Evolutionary conservation across 1,284 basidiomycete genomes (phyloP).

Genomic region (Mixia osmundae): DNA sequence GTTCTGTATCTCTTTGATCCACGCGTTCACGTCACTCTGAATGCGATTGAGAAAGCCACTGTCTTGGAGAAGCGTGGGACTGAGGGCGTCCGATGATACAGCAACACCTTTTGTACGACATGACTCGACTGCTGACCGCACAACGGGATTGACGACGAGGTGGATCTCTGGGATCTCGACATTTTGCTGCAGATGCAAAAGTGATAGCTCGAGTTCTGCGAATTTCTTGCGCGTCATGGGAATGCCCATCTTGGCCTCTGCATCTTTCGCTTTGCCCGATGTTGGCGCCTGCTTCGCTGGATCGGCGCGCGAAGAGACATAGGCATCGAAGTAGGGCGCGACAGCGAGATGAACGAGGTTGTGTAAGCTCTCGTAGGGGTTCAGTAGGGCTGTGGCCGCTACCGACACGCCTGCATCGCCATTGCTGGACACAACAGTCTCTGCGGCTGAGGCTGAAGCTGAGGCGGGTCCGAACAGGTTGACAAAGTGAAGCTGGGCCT

Average conservation of each 20-base stretch:
- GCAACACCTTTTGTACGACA: slow-evolving; percentile 33
- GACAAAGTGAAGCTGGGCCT: slow-evolving; percentile 69
- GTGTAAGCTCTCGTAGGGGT: slow-evolving; percentile 86
- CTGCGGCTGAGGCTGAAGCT: neutral
- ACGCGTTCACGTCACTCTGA: slow-evolving; percentile 80
- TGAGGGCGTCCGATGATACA: slow-evolving; percentile 53
- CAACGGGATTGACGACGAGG: slow-evolving; percentile 69
- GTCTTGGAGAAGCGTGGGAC: slow-evolving; percentile 51
- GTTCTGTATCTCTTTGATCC: slow-evolving; percentile 95
- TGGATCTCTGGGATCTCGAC: slow-evolving; percentile 96
- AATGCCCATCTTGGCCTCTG: slow-evolving; percentile 62
- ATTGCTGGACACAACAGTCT: slow-evolving; percentile 13
- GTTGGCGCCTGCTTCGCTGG: slow-evolving; percentile 1
- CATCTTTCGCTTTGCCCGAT: slow-evolving; percentile 10
- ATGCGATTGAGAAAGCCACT: slow-evolving; percentile 80
- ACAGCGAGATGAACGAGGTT: slow-evolving; percentile 90
- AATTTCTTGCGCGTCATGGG: slow-evolving; percentile 99
- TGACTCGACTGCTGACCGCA: slow-evolving; percentile 57
- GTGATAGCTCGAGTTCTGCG: slow-evolving; percentile 85
- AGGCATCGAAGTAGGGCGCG: slow-evolving; percentile 95
- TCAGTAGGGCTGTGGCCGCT: slow-evolving; percentile 22
- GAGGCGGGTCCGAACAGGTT: slow-evolving; percentile 57
- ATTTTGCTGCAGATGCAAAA: slow-evolving; percentile 91
- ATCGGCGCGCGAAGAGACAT: slow-evolving; percentile 35
- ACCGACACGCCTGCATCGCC: slow-evolving; percentile 13